phyloP scores from a whole-genome alignment of 2,329 filamentous ascomycete species.

The Ascocoryne sarcoides region DNA sequence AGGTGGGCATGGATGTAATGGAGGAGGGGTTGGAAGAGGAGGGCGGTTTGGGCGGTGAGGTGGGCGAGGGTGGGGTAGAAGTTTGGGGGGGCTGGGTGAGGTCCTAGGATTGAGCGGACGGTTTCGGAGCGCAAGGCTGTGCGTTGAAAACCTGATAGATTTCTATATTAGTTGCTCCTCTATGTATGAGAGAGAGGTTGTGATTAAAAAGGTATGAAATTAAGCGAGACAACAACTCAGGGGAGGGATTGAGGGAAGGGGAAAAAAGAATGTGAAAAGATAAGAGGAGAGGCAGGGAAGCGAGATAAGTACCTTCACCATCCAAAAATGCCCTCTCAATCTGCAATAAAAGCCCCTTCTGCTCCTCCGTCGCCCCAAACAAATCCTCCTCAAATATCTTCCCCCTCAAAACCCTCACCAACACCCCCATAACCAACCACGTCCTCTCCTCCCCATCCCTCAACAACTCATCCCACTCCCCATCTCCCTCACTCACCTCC shows the following conservation, averaged over 20 bases:
- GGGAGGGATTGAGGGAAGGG: no score
- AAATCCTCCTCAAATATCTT: conserved; percentile 21
- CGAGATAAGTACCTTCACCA: conserved; percentile 15
- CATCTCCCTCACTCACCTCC: conserved; percentile 15
- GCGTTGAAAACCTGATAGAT: conserved; percentile 20
- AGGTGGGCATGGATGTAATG: neutral
- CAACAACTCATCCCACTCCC: conserved; percentile 20
- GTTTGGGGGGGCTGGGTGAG: conserved; percentile 11
- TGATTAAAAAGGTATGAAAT: neutral
- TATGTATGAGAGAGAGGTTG: conserved; percentile 4
- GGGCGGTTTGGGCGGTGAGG: conserved; percentile 41
- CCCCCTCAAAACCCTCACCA: conserved; percentile 16
- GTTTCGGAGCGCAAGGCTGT: conserved; percentile 14
- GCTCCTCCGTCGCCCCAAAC: conserved; percentile 17
- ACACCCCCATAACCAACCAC: conserved; percentile 19
- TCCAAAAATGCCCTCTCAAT: conserved; percentile 19
- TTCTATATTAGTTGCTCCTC: no score
- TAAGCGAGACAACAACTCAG: no score
- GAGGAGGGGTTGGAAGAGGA: conserved; percentile 23
- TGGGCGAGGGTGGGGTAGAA: conserved; percentile 39
- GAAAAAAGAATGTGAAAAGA: no score
- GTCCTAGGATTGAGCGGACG: conserved; percentile 14
- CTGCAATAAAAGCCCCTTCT: conserved; percentile 15
- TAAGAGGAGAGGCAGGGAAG: neutral
- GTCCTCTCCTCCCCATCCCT: conserved; percentile 14